A percentile compares a stretch with the other conserved stretches of the same genome.
phyloP scores from a whole-genome alignment of 2,329 filamentous ascomycete species.

The Botrytis tulipae region DNA sequence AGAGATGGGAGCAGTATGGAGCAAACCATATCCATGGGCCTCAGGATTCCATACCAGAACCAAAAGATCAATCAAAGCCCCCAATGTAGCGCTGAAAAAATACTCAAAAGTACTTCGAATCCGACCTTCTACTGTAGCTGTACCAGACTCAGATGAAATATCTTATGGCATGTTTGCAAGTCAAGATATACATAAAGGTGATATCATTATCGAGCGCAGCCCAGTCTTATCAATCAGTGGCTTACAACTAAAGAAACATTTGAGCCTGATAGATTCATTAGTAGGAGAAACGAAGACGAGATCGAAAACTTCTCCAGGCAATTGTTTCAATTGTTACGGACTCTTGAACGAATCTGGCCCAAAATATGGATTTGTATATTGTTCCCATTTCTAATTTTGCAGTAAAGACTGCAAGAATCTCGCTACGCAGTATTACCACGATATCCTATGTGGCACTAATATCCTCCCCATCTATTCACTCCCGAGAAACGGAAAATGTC shows the following conservation, averaged over 20 bases:
- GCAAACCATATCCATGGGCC: background rate
- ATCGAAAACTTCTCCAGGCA: background rate
- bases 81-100: background rate
- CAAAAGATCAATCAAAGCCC: background rate
- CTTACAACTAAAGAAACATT: background rate
- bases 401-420: conserved; percentile 5
- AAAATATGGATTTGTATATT: conserved; percentile 11
- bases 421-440: conserved; percentile 12
- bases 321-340: background rate
- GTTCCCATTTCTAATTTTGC: conserved; percentile 13
- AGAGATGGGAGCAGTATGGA: background rate
- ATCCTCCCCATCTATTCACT: background rate
- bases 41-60: background rate
- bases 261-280: too few species aligned
- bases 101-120: background rate
- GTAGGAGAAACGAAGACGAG: background rate
- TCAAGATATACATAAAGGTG: background rate
- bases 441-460: conserved; percentile 4
- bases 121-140: background rate
- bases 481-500: too few species aligned
- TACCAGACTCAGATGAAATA: background rate
- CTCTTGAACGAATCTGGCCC: background rate
- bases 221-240: too few species aligned
- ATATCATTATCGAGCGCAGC: background rate
- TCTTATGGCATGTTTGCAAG: conserved; percentile 20